phyloP scores from a whole-genome alignment of 805 yeast species.

The Hanseniaspora guilliermondii region DNA sequence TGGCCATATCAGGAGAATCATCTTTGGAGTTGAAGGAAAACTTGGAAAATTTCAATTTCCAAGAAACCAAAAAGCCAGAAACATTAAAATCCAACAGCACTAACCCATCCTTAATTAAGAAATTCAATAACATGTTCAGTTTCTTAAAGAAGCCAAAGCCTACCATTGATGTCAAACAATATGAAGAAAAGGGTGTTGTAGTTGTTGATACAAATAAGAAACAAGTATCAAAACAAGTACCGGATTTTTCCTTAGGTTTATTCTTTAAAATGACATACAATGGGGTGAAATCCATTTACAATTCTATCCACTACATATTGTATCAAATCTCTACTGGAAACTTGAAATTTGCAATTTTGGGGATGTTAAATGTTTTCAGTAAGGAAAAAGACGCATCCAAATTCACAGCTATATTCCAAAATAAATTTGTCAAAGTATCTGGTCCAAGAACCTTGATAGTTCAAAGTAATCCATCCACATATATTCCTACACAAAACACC shows the following conservation, averaged over 20 bases:
- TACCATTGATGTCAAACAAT: background rate
- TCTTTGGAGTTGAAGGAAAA: slow-evolving; percentile 22
- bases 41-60: slow-evolving; percentile 9
- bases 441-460: slow-evolving; percentile 28
- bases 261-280: slow-evolving; percentile 16
- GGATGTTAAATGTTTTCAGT: background rate
- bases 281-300: background rate
- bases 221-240: slow-evolving; percentile 7
- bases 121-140: background rate
- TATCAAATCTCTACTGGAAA: slow-evolving; percentile 11
- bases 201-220: background rate
- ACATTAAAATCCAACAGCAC: background rate
- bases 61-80: background rate
- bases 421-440: slow-evolving; percentile 19
- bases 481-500: slow-evolving; percentile 7
- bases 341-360: background rate
- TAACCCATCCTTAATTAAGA: background rate
- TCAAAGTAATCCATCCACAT: slow-evolving; percentile 19
- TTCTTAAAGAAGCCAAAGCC: background rate
- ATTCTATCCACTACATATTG: slow-evolving; percentile 12
- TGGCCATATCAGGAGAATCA: slow-evolving; percentile 25
- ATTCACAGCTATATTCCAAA: slow-evolving; percentile 7
- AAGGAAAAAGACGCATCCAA: background rate
- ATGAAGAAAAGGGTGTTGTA: background rate
- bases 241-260: slow-evolving; percentile 17